These are phyloP conservation scores for Didymella sp. DNA, from an alignment of 2,329 filamentous ascomycete genomes.

Conservation along the genomic window DNA sequence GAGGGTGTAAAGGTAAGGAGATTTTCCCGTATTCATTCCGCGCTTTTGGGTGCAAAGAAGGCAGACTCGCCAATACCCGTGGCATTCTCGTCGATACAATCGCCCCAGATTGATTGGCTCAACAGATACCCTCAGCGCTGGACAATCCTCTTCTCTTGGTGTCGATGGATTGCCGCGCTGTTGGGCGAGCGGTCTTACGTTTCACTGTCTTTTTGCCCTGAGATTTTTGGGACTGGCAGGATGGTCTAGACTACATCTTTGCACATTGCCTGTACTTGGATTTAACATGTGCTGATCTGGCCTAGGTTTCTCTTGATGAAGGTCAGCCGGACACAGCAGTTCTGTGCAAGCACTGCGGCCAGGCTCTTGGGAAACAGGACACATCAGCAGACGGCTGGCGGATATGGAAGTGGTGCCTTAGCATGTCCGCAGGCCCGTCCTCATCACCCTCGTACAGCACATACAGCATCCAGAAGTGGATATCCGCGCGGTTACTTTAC, in stretches of 20 bases:
- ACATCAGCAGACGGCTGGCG: slow-evolving; percentile 55
- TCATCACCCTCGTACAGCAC: slow-evolving; percentile 17
- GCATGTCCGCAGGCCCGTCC: slow-evolving; percentile 28
- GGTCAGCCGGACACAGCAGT: slow-evolving; percentile 21
- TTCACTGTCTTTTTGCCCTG: slow-evolving; percentile 42
- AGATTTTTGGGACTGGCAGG: slow-evolving; percentile 45
- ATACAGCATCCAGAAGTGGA: slow-evolving; percentile 51
- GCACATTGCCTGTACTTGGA: background rate
- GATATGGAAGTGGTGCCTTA: slow-evolving; percentile 59
- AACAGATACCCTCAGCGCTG: slow-evolving; percentile 31
- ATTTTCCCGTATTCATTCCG: slow-evolving; percentile 3
- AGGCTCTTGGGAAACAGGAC: slow-evolving; percentile 52
- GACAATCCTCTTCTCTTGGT: slow-evolving; percentile 39
- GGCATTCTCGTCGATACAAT: slow-evolving; percentile 65
- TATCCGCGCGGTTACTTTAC: slow-evolving; percentile 64
- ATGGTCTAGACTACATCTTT: slow-evolving; percentile 43
- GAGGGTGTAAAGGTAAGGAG: slow-evolving; percentile 53
- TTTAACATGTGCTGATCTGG: slow-evolving; percentile 1
- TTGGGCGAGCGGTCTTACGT: slow-evolving; percentile 40
- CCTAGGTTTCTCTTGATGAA: background rate
- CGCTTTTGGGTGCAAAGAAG: slow-evolving; percentile 61
- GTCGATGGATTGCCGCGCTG: slow-evolving; percentile 39
- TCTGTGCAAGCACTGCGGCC: slow-evolving; percentile 50
- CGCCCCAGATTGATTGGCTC: slow-evolving; percentile 59
- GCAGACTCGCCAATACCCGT: slow-evolving; percentile 56